These are phyloP conservation scores for Aspergillus hortae DNA, from an alignment of 2,329 filamentous ascomycete species.

Conservation along the genomic window DNA sequence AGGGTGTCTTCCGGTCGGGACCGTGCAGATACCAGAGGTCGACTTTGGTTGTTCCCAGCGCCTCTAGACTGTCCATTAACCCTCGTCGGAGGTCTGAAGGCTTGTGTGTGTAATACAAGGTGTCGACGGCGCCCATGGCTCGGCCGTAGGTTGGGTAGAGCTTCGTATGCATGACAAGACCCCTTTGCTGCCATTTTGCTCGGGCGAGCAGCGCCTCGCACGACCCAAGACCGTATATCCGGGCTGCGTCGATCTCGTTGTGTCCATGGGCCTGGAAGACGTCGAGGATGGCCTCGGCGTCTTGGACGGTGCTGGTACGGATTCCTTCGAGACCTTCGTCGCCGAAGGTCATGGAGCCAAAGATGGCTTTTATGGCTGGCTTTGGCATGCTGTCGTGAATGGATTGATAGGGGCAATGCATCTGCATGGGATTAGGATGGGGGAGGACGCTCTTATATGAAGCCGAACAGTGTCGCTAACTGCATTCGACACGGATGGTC, in stretches of 20 bases:
- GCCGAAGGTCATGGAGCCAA: conserved; percentile 40
- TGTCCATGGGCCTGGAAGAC: conserved; percentile 28
- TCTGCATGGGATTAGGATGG: not conserved
- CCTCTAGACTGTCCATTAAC: conserved; percentile 35
- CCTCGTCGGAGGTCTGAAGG: conserved; percentile 31
- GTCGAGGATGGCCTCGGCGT: conserved; percentile 22
- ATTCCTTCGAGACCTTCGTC: conserved; percentile 22
- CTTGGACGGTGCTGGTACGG: conserved; percentile 16
- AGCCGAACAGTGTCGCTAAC: not conserved
- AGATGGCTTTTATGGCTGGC: conserved; percentile 13
- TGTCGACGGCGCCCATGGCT: conserved; percentile 14
- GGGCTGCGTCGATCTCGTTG: conserved; percentile 28
- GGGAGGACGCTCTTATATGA: not conserved
- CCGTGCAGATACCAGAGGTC: conserved; percentile 52
- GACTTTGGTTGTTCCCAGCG: conserved; percentile 39
- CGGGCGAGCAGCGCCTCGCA: conserved; percentile 38
- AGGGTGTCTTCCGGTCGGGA: conserved; percentile 47
- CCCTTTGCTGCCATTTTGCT: conserved; percentile 33
- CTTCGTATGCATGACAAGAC: conserved; percentile 44
- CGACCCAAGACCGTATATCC: conserved; percentile 26
- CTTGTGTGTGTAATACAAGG: conserved; percentile 21
- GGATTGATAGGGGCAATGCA: not conserved
- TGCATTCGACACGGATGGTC: not conserved
- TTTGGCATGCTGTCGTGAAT: not conserved
- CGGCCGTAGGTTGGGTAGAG: conserved; percentile 31